A percentile compares a stretch with the other conserved stretches of the same genome.
phyloP scores from a whole-genome alignment of 2,329 filamentous ascomycete species.

The Fusarium mangiferae region DNA sequence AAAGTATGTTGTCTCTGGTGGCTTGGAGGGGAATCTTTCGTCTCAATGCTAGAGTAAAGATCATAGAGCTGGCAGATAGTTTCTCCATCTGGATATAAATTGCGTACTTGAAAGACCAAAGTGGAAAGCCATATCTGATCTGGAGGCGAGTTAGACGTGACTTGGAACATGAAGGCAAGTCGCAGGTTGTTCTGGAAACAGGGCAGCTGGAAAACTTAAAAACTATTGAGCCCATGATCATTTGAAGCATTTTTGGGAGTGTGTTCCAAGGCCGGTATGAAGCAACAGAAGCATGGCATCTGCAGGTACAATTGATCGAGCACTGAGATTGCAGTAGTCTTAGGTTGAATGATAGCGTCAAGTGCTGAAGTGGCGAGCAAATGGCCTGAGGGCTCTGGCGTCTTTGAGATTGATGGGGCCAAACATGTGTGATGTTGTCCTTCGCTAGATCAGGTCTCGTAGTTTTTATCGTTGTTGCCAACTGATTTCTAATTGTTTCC shows the following conservation, averaged over 20 bases:
- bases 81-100: neutral
- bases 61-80: neutral
- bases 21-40: too few species aligned
- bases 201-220: too few species aligned
- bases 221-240: neutral
- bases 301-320: neutral
- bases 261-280: neutral
- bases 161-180: neutral
- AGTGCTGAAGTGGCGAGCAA: neutral
- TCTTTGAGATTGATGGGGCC: neutral
- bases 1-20: neutral
- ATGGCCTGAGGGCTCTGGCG: neutral
- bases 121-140: neutral
- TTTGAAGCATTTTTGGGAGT: neutral
- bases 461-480: neutral
- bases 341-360: rapidly evolving
- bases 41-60: neutral
- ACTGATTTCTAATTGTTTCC: neutral
- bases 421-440: neutral
- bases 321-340: neutral
- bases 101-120: neutral
- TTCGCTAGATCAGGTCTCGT: rapidly evolving
- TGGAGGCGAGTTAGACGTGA: neutral
- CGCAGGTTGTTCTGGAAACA: neutral
- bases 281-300: rapidly evolving